Base-by-base conservation (phyloP, 2,329 filamentous ascomycete species). In the Corinectria fuckeliana region DNA sequence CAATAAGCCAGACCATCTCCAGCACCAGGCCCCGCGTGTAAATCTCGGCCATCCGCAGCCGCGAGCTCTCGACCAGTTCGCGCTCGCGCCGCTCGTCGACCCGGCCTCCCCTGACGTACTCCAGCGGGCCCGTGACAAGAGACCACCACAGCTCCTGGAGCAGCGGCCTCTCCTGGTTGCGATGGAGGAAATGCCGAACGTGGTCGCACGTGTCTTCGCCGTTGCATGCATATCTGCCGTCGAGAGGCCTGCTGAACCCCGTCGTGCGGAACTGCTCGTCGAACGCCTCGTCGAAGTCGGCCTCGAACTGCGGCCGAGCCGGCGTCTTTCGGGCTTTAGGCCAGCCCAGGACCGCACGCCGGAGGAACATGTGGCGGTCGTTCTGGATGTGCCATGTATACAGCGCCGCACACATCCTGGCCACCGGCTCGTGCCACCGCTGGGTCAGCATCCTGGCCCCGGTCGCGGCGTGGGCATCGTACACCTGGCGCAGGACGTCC, bases 341-440 rank as follows among this genome's bases (percentile, higher is more conserved):
- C 69, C 70, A 74, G 13, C 71, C 71, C 10, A 74, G 28, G 0
- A 74, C 5, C 0, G 71, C 72, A 16, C 71, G 72, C 3, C 71
- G 72, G 21, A 74, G 60, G 56, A 72, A 74, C 62, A 72, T 60
- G n/a, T 74, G 71, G 4, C 71, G 61, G 52, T 74, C 72, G 23
- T 74, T 74, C 8, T 72, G 69, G 2, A 74, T 73, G 42, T 74
- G 71, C 71, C 71, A 74, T 11, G 70, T 70, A 34, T 74, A 74
- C 8, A 74, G 50, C 2, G 68, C 68, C 9, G 71, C 66, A 34
- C 70, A 72, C 72, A 74, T 73, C 38, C 69, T 66, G 20, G 71
- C 72, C 5, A 69, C 68, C 11, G 71, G 71, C 41, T 74, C 72
- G n/a, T 71, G 65, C 72, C 71, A 74, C 28, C 71, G 61, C 49